These are phyloP conservation scores for Daldinia childiae DNA, from an alignment of 495 filamentous ascomycete species.

Conservation along the genomic window DNA sequence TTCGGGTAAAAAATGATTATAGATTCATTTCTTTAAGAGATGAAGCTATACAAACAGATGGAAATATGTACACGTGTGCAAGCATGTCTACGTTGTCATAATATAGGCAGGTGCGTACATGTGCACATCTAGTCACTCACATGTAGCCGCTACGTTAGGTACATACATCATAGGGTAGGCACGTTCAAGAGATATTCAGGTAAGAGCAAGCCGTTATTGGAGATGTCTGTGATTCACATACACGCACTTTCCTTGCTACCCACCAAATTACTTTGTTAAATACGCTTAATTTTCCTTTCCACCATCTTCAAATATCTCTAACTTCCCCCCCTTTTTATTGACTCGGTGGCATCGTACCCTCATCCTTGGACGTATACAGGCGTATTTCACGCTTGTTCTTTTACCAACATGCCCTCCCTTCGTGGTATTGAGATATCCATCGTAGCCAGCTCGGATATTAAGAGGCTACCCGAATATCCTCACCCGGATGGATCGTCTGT, in stretches of 20 bases:
- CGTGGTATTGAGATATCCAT: conserved; percentile 58
- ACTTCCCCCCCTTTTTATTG: not conserved
- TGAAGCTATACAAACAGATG: not conserved
- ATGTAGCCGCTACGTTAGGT: too few relatives aligned
- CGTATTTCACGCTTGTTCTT: not conserved
- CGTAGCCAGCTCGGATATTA: conserved; percentile 43
- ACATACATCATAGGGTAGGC: not conserved
- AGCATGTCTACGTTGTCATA: not conserved
- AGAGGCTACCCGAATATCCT: conserved; percentile 57
- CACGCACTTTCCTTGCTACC: not conserved
- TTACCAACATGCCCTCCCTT: conserved; percentile 56
- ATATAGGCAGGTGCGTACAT: not conserved
- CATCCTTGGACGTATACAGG: not conserved
- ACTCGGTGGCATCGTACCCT: not conserved
- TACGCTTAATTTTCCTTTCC: not conserved
- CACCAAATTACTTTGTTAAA: not conserved
- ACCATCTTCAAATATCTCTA: not conserved
- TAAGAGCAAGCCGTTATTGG: not conserved
- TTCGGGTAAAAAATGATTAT: not conserved
- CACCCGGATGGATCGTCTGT: conserved; percentile 61
- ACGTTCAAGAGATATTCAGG: not conserved
- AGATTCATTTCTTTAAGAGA: not conserved
- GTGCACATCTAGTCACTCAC: not conserved
- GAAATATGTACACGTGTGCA: not conserved
- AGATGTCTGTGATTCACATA: not conserved